phyloP scores from a whole-genome alignment of 1,284 basidiomycete genomes.

The Hemileia vastatrix region DNA sequence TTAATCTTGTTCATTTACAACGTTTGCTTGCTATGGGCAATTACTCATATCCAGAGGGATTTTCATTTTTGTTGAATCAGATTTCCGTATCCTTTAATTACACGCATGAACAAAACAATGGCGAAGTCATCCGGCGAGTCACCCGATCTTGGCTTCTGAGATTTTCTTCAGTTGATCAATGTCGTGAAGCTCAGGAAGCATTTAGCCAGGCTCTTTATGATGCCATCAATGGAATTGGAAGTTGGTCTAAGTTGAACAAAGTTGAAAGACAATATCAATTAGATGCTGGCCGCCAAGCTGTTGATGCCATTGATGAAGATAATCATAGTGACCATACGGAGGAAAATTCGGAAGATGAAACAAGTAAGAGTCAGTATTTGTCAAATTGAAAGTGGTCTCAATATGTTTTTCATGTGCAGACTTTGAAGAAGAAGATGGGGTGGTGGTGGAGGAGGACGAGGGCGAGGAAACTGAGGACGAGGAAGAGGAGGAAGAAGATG shows the following conservation, averaged over 20 bases:
- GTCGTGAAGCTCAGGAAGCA: conserved; percentile 16
- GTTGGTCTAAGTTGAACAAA: not conserved
- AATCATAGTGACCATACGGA: too few relatives aligned
- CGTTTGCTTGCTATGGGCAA: not conserved
- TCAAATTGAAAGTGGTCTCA: too few relatives aligned
- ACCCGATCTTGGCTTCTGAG: conserved; percentile 7
- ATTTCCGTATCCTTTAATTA: conserved; percentile 3
- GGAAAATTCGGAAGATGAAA: not conserved
- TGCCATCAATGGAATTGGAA: conserved; percentile 13
- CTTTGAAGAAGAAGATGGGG: conserved; percentile 75
- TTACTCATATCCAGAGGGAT: not conserved
- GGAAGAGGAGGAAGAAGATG: conserved; percentile 45
- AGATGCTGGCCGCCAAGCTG: too few relatives aligned
- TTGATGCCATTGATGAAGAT: too few relatives aligned
- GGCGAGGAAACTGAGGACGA: conserved; percentile 40
- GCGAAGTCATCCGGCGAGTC: not conserved
- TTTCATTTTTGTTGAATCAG: not conserved
- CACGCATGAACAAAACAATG: not conserved
- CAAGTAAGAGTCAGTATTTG: conserved; percentile 5
- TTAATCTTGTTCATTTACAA: not conserved
- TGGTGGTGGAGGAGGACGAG: conserved; percentile 54
- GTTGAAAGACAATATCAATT: too few relatives aligned
- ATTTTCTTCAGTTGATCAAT: conserved; percentile 15
- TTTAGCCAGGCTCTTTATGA: conserved; percentile 19
- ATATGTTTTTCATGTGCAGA: too few relatives aligned